phyloP scores from a whole-genome alignment of 768 basidiomycete species.

The Russula ochroleuca region DNA sequence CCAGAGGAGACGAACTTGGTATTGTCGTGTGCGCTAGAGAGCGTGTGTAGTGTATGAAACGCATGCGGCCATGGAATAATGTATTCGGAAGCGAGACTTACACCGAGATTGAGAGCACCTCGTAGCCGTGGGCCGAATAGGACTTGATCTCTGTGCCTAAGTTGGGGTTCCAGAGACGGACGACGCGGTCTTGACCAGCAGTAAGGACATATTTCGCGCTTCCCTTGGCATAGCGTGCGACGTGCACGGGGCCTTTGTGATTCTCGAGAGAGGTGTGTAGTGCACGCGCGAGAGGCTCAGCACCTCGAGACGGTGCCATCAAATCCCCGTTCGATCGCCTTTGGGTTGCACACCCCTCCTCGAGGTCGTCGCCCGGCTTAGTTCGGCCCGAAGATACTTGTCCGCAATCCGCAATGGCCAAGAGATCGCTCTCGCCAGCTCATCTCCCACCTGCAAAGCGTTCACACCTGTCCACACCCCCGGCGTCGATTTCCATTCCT shows the following conservation, averaged over 20 bases:
- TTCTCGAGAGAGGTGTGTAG: conserved; percentile 58
- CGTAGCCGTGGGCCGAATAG: conserved; percentile 92
- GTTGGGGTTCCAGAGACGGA: conserved; percentile 87
- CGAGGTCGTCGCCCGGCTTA: not conserved
- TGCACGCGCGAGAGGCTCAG: conserved; percentile 50
- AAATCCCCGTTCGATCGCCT: not conserved
- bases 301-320: conserved; percentile 38
- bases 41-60: not conserved
- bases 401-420: conserved; percentile 26
- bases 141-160: conserved; percentile 85
- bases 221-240: conserved; percentile 88
- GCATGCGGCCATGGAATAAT: not conserved
- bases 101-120: conserved; percentile 89
- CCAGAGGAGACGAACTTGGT: conserved; percentile 90
- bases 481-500: not conserved
- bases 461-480: conserved; percentile 6
- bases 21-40: conserved; percentile 80
- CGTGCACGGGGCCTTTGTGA: conserved; percentile 85
- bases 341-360: not conserved
- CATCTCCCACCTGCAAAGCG: conserved; percentile 58
- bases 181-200: conserved; percentile 85
- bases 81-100: conserved; percentile 37
- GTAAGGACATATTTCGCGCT: conserved; percentile 85
- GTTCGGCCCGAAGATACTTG: not conserved
- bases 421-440: conserved; percentile 34